Evolutionary conservation across 2,329 filamentous ascomycete species (phyloP).

Genomic region (Helicocarpus griseus): DNA sequence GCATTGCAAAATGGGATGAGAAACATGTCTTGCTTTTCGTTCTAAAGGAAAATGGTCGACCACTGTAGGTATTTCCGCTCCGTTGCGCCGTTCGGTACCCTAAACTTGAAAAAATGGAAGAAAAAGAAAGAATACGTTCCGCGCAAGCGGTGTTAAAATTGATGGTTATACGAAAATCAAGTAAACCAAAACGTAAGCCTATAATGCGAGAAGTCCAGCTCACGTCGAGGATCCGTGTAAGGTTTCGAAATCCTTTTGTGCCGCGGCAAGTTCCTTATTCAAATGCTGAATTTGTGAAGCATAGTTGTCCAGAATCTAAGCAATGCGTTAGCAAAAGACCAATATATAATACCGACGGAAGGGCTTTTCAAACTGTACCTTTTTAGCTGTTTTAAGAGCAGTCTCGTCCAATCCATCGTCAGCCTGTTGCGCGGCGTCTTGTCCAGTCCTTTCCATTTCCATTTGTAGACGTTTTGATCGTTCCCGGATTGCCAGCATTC

Average conservation of each 20-base stretch:
- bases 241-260: constrained; percentile 50
- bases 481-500: constrained; percentile 54
- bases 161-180: neutral
- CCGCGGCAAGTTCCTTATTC: constrained; percentile 49
- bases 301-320: constrained; percentile 42
- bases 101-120: neutral
- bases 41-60: neutral
- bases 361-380: constrained; percentile 35
- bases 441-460: constrained; percentile 49
- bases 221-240: constrained; percentile 35
- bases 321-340: neutral
- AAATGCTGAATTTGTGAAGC: constrained; percentile 46
- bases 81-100: neutral
- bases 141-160: constrained; percentile 1
- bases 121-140: neutral
- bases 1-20: constrained; percentile 3
- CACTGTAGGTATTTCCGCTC: neutral
- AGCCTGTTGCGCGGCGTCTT: constrained; percentile 27
- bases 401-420: constrained; percentile 46
- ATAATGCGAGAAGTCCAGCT: constrained; percentile 10
- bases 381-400: constrained; percentile 50
- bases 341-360: constrained; percentile 2
- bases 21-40: constrained; percentile 3
- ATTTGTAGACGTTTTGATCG: constrained; percentile 48
- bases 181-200: constrained; percentile 3